Conservation (phyloP, 768 basidiomycete genomes). For the Boletus pseudopeckii region DNA sequence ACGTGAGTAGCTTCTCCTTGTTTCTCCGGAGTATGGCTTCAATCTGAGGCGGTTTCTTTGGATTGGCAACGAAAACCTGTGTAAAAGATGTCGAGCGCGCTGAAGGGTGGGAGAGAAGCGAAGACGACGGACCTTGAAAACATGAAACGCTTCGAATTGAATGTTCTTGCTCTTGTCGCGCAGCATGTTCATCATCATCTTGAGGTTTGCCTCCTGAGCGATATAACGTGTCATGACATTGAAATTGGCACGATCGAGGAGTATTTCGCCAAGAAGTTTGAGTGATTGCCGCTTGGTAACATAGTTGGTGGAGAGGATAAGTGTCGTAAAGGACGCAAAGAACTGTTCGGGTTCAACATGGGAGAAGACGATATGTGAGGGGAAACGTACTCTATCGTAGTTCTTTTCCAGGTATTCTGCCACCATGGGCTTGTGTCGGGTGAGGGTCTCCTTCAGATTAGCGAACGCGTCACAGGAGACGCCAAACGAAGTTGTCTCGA, state of each 20-base stretch:
- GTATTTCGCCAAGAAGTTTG: constrained; percentile 95
- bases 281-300: constrained; percentile 99
- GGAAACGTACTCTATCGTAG: constrained; percentile 78
- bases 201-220: constrained; percentile 89
- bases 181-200: constrained; percentile 99
- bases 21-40: constrained; percentile 87
- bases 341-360: constrained; percentile 51
- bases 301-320: constrained; percentile 92
- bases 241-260: constrained; percentile 97
- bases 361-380: neutral
- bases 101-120: neutral
- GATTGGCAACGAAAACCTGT: constrained; percentile 97
- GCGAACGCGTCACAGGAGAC: constrained; percentile 98
- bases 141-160: constrained; percentile 99
- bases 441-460: constrained; percentile 96
- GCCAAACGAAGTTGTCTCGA: constrained; percentile 96
- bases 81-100: neutral
- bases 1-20: constrained; percentile 87
- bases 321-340: constrained; percentile 90
- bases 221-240: constrained; percentile 99
- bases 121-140: constrained; percentile 82
- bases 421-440: constrained; percentile 97
- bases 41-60: constrained; percentile 97
- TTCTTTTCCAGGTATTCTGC: constrained; percentile 96
- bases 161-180: constrained; percentile 99